phyloP scores from a whole-genome alignment of 164 flowering plant genomes.

The Berberis vulgaris region DNA sequence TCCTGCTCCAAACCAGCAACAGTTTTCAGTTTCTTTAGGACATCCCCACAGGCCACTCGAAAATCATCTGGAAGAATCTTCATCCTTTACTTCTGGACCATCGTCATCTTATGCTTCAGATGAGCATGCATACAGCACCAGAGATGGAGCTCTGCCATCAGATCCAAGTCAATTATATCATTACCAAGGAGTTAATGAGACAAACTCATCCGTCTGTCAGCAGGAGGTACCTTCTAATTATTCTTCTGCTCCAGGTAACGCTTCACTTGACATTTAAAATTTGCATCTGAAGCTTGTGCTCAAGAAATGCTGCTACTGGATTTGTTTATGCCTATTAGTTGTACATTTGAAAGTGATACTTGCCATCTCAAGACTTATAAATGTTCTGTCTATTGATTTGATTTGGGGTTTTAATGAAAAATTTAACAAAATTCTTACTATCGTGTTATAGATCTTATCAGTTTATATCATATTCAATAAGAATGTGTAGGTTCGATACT shows the following conservation, averaged over 20 bases:
- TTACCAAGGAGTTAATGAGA: conserved; percentile 33
- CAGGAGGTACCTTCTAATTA: conserved; percentile 99
- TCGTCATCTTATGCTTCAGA: conserved; percentile 38
- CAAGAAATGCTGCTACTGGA: conserved; percentile 12
- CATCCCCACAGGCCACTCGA: conserved; percentile 22
- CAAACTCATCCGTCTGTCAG: conserved; percentile 63
- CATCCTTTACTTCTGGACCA: conserved; percentile 28
- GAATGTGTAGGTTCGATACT: too few relatives aligned
- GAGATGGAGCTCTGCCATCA: conserved; percentile 42
- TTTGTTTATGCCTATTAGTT: conserved; percentile 7
- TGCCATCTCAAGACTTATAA: too few relatives aligned
- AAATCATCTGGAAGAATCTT: conserved; percentile 29
- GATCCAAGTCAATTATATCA: conserved; percentile 30
- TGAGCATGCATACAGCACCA: conserved; percentile 26
- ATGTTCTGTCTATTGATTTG: too few relatives aligned
- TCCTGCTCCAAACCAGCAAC: conserved; percentile 44
- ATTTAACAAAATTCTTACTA: too few relatives aligned
- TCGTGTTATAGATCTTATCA: too few relatives aligned
- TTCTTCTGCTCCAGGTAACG: conserved; percentile 97
- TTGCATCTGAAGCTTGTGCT: conserved; percentile 40
- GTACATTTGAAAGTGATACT: neutral
- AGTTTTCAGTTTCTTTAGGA: conserved; percentile 28
- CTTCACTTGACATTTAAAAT: conserved; percentile 32
- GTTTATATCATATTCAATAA: too few relatives aligned
- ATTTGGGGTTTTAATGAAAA: too few relatives aligned